phyloP scores from a whole-genome alignment of 805 yeast genomes.

The Candida pseudofarinosa region DNA sequence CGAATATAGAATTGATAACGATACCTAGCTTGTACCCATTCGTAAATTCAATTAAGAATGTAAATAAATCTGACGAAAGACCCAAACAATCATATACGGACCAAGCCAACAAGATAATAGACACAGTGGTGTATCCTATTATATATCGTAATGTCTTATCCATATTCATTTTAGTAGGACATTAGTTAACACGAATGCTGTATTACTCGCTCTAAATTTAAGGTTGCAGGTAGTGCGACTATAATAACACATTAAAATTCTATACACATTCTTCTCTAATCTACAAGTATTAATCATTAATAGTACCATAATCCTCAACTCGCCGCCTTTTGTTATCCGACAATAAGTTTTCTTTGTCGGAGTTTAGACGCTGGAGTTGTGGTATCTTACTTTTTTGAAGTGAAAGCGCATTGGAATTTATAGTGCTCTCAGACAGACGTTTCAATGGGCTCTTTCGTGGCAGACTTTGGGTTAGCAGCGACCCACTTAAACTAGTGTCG shows the following conservation, averaged over 20 bases:
- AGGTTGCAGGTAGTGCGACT: background rate
- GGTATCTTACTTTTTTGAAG: slow-evolving; percentile 3
- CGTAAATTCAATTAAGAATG: slow-evolving; percentile 25
- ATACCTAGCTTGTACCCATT: slow-evolving; percentile 27
- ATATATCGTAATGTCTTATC: slow-evolving; percentile 12
- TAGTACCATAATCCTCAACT: background rate
- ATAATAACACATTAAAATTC: background rate
- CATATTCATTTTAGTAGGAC: slow-evolving; percentile 5
- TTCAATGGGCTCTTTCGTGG: slow-evolving; percentile 7
- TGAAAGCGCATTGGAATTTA: background rate
- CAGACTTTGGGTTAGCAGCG: background rate
- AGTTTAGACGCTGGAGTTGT: background rate
- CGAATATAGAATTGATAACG: slow-evolving; percentile 22
- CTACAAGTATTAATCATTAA: background rate
- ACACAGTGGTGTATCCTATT: slow-evolving; percentile 15
- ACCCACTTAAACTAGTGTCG: background rate
- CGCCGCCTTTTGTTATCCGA: slow-evolving; percentile 10
- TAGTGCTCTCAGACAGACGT: background rate
- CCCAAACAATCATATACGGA: slow-evolving; percentile 19
- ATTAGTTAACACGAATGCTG: background rate
- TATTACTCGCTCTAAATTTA: background rate
- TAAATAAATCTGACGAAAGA: slow-evolving; percentile 17
- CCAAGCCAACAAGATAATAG: slow-evolving; percentile 17
- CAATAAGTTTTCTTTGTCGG: slow-evolving; percentile 1
- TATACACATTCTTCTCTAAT: background rate